Percentiles rank a stretch among this genome's conserved stretches.
Conservation (phyloP, 805 yeast genomes). For the Clavispora carvajalis region DNA sequence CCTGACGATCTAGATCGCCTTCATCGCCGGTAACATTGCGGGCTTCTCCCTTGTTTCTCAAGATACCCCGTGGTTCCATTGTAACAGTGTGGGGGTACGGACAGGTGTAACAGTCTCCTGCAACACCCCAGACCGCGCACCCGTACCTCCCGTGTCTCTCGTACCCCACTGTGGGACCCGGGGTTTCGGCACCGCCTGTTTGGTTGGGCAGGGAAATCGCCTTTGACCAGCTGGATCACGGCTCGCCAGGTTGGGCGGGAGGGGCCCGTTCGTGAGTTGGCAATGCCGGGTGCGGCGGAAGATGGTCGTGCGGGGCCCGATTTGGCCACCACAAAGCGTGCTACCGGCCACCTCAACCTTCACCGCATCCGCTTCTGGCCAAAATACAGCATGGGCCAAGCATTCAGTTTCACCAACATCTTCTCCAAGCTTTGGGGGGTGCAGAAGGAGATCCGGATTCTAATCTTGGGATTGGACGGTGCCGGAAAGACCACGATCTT, state of each 20-base stretch:
- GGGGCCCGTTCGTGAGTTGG: too few species aligned
- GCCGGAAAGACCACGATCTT: conserved; percentile 96
- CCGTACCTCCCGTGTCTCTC: too few species aligned
- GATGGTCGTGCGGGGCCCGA: background rate
- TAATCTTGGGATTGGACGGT: conserved; percentile 90
- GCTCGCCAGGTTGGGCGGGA: too few species aligned
- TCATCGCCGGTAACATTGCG: conserved; percentile 7
- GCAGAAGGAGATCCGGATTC: conserved; percentile 82
- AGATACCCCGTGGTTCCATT: conserved; percentile 39
- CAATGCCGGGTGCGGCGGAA: too few species aligned
- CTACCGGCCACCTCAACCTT: too few species aligned
- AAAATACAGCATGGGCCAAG: conserved; percentile 64
- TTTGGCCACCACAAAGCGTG: background rate
- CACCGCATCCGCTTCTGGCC: too few species aligned
- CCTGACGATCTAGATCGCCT: conserved; percentile 49
- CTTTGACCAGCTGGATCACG: too few species aligned
- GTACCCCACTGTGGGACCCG: too few species aligned
- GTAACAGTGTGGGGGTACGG: background rate
- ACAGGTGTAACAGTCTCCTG: too few species aligned
- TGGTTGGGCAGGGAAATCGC: too few species aligned
- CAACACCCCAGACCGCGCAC: too few species aligned
- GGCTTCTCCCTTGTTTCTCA: conserved; percentile 43
- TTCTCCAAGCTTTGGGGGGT: conserved; percentile 87
- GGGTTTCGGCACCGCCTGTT: too few species aligned
- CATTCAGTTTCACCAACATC: conserved; percentile 68